Evolutionary conservation across 176 grass and related monocot genomes (phyloP).

Genomic region (Zoysia japonica): DNA sequence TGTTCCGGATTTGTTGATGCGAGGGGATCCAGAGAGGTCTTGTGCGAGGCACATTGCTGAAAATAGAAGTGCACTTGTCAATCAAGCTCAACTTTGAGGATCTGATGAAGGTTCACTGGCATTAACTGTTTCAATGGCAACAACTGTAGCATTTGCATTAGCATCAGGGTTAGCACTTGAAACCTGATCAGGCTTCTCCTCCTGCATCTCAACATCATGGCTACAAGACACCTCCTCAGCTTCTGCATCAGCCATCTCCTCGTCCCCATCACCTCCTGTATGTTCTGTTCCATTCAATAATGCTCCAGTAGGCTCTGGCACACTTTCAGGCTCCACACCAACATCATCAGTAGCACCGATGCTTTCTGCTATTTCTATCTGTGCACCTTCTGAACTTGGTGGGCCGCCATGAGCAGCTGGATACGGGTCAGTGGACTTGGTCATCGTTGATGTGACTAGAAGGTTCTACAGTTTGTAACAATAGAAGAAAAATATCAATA

Average conservation of each 20-base stretch:
- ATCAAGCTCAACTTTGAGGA: constrained; percentile 35
- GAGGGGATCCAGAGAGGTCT: background rate
- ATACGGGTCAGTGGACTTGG: constrained; percentile 72
- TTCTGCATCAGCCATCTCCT: constrained; percentile 88
- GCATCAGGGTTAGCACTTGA: constrained; percentile 12
- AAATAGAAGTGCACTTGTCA: background rate
- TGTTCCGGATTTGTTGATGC: background rate
- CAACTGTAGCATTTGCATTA: constrained; percentile 12
- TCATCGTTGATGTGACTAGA: constrained; percentile 81
- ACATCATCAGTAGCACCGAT: constrained; percentile 24
- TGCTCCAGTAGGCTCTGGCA: constrained; percentile 31
- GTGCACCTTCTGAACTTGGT: constrained; percentile 38
- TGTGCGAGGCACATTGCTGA: background rate
- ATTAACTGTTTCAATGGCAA: constrained; percentile 30
- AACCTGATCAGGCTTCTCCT: constrained; percentile 55
- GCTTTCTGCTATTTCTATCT: constrained; percentile 33
- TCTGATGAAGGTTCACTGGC: constrained; percentile 25
- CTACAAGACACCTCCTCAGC: constrained; percentile 28
- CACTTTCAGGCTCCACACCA: constrained; percentile 33
- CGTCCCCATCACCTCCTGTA: constrained; percentile 56
- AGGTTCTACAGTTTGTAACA: constrained; percentile 64
- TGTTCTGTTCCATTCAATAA: constrained; percentile 64
- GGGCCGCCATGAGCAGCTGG: constrained; percentile 44
- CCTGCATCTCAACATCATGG: constrained; percentile 65
- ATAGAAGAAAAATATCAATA: constrained; percentile 24